Conservation (phyloP, 495 filamentous ascomycete species). For the Apodospora peruviana region DNA sequence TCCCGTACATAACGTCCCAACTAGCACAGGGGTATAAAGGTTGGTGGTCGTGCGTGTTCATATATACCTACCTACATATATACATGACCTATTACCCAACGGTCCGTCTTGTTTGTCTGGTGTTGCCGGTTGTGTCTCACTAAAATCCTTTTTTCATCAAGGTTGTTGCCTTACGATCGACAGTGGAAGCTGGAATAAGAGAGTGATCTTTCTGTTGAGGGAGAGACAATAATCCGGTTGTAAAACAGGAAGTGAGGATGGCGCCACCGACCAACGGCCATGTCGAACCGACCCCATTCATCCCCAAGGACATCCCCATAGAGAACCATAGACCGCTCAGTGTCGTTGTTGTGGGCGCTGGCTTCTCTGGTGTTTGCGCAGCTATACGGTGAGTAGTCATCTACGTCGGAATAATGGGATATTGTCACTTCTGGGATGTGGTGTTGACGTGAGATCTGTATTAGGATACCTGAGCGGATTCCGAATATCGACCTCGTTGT, state of each 20-base stretch:
- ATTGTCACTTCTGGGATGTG: no score
- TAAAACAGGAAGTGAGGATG: background rate
- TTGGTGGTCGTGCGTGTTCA: no score
- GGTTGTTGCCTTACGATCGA: no score
- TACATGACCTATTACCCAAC: no score
- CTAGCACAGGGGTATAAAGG: no score
- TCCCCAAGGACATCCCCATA: slow-evolving; percentile 35
- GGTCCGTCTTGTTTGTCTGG: no score
- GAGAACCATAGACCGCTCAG: slow-evolving; percentile 41
- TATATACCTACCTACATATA: no score
- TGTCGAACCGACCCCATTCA: slow-evolving; percentile 8
- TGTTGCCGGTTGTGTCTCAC: no score
- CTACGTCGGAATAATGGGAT: no score
- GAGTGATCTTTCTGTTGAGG: background rate
- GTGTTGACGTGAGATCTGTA: slow-evolving; percentile 3
- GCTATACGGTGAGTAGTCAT: slow-evolving; percentile 30
- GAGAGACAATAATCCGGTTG: background rate
- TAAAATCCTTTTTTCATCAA: no score
- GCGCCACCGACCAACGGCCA: background rate
- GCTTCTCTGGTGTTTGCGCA: slow-evolving; percentile 43
- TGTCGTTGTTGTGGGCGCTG: slow-evolving; percentile 44
- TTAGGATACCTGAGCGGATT: slow-evolving; percentile 38
- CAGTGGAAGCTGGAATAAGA: no score
- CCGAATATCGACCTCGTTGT: slow-evolving; percentile 37
- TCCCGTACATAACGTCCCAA: no score